Evolutionary conservation across 164 flowering plant species (phyloP), one percentile per base, ranked within the genome.

Genomic region (Tinospora cordifolia): DNA sequence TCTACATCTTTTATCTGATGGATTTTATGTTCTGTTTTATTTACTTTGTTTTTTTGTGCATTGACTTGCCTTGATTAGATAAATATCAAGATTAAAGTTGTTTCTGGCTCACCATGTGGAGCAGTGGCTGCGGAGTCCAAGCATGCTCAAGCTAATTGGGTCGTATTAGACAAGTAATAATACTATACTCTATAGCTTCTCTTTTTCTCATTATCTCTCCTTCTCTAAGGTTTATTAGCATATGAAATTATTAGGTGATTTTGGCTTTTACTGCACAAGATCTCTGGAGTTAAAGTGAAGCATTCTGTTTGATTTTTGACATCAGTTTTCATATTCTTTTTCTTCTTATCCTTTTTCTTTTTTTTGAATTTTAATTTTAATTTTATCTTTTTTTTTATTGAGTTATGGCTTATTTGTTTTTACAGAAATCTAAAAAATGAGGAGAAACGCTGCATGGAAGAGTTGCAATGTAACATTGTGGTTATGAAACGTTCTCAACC

Each of bases 121-220:
- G 85, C 91, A 6, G 98, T 94, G n/a, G 89, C 97, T 77, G 88
- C 87, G 17, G 98, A 91, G 78, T 86, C 91, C 5, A 94, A 88
- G 79, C 85, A 67, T 79, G 81, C 80, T 67, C 87, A 88, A 76
- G 95, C 95, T 46, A 84, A 69, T 74, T 94, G 98, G 98, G 98
- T 94, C 67, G 88, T 94, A 64, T 72, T 94, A 73, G 98, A 94
- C 88, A 92, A 86, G 98, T 94, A 91, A 85, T 63, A 15, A 15
- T 24, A 15, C 9, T 30, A 44, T 46, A 62, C 44, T 34, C 41
- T 58, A 19, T 25, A 19, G 66, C 60, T 54, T 54, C 24, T 54
- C 24, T 17, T 0, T 54, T 54, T 54, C 21, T 54, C 24, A 5
- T 54, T 17, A 24, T 54, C 60, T 54, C 10, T 54, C 24, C 2